Evolutionary conservation across 352 stramenopile genomes (phyloP).

Genomic region (Phytophthora fragariae): DNA sequence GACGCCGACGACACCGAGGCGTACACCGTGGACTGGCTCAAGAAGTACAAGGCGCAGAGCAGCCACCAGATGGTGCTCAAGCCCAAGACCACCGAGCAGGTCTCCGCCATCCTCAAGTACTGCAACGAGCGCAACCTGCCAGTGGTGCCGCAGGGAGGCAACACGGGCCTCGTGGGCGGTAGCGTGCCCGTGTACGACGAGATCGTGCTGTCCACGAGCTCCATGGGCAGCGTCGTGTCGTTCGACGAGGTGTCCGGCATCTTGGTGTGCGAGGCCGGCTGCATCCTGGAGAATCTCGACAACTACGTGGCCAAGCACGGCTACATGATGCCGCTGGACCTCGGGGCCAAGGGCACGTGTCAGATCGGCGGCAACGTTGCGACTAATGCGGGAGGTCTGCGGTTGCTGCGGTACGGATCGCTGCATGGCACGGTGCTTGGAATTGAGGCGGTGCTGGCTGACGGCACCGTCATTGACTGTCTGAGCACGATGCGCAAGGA

Average conservation of each 20-base stretch:
- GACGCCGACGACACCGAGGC: constrained; percentile 69
- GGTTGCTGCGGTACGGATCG: constrained; percentile 94
- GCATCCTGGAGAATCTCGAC: constrained; percentile 95
- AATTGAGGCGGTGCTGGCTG: constrained; percentile 94
- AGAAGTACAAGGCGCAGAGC: constrained; percentile 81
- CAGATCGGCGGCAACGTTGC: constrained; percentile 97
- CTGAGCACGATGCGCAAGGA: constrained; percentile 96
- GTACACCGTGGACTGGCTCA: constrained; percentile 87
- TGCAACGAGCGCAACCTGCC: constrained; percentile 91
- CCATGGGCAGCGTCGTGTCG: constrained; percentile 93
- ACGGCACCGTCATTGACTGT: constrained; percentile 93
- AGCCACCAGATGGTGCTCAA: constrained; percentile 84
- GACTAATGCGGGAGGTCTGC: constrained; percentile 96
- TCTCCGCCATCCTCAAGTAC: constrained; percentile 92
- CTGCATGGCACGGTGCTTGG: constrained; percentile 95
- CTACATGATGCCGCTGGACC: constrained; percentile 95
- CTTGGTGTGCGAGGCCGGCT: constrained; percentile 91
- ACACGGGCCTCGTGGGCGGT: constrained; percentile 97
- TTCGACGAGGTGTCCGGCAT: constrained; percentile 91
- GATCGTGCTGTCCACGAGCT: constrained; percentile 93
- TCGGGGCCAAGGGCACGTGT: constrained; percentile 98
- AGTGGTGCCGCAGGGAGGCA: constrained; percentile 96
- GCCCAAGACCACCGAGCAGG: constrained; percentile 88
- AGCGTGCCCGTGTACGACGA: constrained; percentile 92
- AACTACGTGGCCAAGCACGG: constrained; percentile 83